Evolutionary conservation across 495 filamentous ascomycete genomes (phyloP), one percentile per base, ranked within the genome.

Genomic region (Chaetomium fimeti): DNA sequence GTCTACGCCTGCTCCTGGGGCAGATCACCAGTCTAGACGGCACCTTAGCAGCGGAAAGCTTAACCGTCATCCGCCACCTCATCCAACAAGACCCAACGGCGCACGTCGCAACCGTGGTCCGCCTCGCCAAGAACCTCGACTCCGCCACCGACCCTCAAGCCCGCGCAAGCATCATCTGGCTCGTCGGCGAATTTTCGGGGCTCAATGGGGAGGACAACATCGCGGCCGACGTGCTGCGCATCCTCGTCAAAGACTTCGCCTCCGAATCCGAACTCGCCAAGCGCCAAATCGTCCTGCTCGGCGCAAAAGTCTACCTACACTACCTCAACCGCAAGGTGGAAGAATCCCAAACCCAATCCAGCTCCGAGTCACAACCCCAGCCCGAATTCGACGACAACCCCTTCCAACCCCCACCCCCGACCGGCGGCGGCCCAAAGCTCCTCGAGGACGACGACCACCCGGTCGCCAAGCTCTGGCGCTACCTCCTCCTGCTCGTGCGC

Each of bases 221-320:
- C 62, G 94, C 95, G 0, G 86, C 93, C 0, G 94, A 98, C 71
- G 93, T 97, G 22, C 81, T 98, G 3, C 85, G 95, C n/a, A 88
- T 98, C 16, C 79, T 98, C 13, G 86, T 90, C 12, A 93, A 92
- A 71, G 86, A 85, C 15, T 98, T 97, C 68, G 81, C 86, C 2
- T 85, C 89, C 62, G 94, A 98, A 74, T 85, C 86, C 0, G 93
- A 97, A 68, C 76, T 86, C 20, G 92, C 90, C 27, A 97, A 96
- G 72, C 82, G 91, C 49, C 94, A 98, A 72, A 94, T 97, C 69
- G 85, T 98, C 5, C 81, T 97, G 5, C 81, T 98, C 5, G 94
- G 91, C 16, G 93, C 95, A 13, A 97, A 97, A 66, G 92, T 97
- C 7, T 97, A 98, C 72, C 83, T 97, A 4, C 91, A 96, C 70